Percentiles rank a stretch among this genome's conserved stretches.
Conservation (phyloP, 2,329 filamentous ascomycete genomes). For the Sordariomycetes sp. region DNA sequence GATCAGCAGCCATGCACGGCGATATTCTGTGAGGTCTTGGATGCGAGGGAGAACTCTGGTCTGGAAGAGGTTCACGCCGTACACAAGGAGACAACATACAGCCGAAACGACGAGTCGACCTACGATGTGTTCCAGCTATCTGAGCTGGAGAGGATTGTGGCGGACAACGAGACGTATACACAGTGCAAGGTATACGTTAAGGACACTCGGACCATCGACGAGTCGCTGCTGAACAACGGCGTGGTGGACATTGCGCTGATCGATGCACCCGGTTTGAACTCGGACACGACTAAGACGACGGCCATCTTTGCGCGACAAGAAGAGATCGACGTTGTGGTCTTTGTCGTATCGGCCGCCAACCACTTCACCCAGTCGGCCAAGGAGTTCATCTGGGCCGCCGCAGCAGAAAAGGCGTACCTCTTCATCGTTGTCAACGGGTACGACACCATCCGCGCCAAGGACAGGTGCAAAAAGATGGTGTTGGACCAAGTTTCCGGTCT, state of each 20-base stretch:
- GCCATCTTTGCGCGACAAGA: constrained; percentile 95
- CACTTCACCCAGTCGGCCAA: constrained; percentile 97
- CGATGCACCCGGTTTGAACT: constrained; percentile 90
- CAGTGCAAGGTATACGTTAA: constrained; percentile 97
- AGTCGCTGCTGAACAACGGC: constrained; percentile 92
- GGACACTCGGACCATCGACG: constrained; percentile 79
- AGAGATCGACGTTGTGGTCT: constrained; percentile 97
- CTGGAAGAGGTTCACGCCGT: constrained; percentile 95
- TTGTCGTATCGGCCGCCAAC: constrained; percentile 94
- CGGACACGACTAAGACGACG: constrained; percentile 93
- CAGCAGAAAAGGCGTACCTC: constrained; percentile 94
- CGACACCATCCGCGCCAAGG: constrained; percentile 86
- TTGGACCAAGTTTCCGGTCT: constrained; percentile 78
- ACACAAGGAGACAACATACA: constrained; percentile 69
- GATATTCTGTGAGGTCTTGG: constrained; percentile 95
- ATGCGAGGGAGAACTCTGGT: constrained; percentile 82
- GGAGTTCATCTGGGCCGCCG: constrained; percentile 94
- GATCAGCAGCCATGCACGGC: constrained; percentile 97
- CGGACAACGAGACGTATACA: constrained; percentile 78
- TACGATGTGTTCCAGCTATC: constrained; percentile 77
- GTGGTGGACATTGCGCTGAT: constrained; percentile 97
- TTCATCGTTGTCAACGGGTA: constrained; percentile 99
- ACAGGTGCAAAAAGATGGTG: constrained; percentile 85
- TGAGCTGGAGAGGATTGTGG: constrained; percentile 80
- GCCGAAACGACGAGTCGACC: constrained; percentile 85